Conservation (phyloP, 345 rosid genomes). For the Leavenworthia alabamica region DNA sequence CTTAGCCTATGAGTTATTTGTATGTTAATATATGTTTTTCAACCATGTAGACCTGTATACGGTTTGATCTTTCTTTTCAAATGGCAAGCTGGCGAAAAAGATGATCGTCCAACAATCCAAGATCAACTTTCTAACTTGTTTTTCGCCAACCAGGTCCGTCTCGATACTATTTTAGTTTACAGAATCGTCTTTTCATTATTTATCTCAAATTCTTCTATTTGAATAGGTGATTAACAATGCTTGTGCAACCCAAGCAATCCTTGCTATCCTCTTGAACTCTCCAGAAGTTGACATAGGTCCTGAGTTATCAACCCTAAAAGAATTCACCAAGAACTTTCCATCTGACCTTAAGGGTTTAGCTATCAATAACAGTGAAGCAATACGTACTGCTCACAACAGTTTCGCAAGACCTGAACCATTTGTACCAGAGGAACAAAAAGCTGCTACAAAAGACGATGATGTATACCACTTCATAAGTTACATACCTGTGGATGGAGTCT, state of each 20-base stretch:
- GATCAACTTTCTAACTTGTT: constrained; percentile 76
- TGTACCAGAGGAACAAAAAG: constrained; percentile 80
- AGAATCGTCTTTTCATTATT: background rate
- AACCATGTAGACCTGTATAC: constrained; percentile 68
- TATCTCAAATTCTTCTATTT: background rate
- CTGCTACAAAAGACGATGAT: constrained; percentile 88
- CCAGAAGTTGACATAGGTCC: constrained; percentile 87
- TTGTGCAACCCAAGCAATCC: constrained; percentile 96
- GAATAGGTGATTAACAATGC: constrained; percentile 90
- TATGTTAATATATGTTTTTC: background rate
- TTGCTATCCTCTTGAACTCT: constrained; percentile 84
- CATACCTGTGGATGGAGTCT: constrained; percentile 78
- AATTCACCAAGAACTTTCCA: constrained; percentile 83
- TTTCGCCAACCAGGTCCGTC: constrained; percentile 84
- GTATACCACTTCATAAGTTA: constrained; percentile 97
- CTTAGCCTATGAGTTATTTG: background rate
- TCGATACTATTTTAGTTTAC: background rate
- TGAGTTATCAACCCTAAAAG: constrained; percentile 70
- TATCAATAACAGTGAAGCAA: constrained; percentile 90
- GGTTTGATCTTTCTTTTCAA: constrained; percentile 97
- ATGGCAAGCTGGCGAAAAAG: constrained; percentile 91
- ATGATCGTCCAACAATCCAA: constrained; percentile 72
- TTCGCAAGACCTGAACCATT: constrained; percentile 99
- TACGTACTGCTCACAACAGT: constrained; percentile 88
- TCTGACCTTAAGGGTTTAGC: constrained; percentile 95